Base-by-base conservation (phyloP, 1,284 basidiomycete genomes). In the Tetrapyrgos nigripes region DNA sequence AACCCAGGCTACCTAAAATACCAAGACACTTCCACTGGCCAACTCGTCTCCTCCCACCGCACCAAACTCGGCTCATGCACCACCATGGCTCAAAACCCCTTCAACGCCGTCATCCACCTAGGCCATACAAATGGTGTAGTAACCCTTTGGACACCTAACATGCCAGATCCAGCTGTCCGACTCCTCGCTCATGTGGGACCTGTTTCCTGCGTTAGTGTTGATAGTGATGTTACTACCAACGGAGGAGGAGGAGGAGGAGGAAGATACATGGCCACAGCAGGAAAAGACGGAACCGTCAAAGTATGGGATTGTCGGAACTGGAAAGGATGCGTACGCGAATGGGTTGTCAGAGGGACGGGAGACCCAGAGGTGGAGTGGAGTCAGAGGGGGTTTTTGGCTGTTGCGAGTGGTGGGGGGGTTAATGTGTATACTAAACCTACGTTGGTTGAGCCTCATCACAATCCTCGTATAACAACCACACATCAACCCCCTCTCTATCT, bases 221-320 rank as follows among this genome's bases (percentile, higher is more conserved):
- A 98, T 73, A 93, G 85, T 53, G 82, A 87, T 3, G n/a, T n/a
- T n/a, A n/a, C n/a, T n/a, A n/a, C n/a, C n/a, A n/a, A n/a, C n/a
- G n/a, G n/a, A n/a, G n/a, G n/a, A n/a, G n/a, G n/a, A n/a, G n/a
- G n/a, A n/a, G n/a, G n/a, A n/a, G 89, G 88, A 1, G 97, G 97
- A 0, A 75, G 94, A 45, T 96, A 98, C 69, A 92, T 98, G 87
- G 91, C 93, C 0, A 98, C 95, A 0, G 83, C 91, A 2, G 96
- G 96, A 0, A 80, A 91, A 63, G 97, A 99, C 67, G 93, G 95
- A 0, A 85, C 78, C 0, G 92, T 99, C 62, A 99, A 98, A 70
- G 83, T 92, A 9, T 99, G 97, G 97, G 97, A 99, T 76, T 93
- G 89, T 68, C 79, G 97, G 52, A 98, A 95, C 80, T 97, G 96